Evolutionary conservation across 2,329 filamentous ascomycete genomes (phyloP).

Genomic region (Botryotinia narcissicola): DNA sequence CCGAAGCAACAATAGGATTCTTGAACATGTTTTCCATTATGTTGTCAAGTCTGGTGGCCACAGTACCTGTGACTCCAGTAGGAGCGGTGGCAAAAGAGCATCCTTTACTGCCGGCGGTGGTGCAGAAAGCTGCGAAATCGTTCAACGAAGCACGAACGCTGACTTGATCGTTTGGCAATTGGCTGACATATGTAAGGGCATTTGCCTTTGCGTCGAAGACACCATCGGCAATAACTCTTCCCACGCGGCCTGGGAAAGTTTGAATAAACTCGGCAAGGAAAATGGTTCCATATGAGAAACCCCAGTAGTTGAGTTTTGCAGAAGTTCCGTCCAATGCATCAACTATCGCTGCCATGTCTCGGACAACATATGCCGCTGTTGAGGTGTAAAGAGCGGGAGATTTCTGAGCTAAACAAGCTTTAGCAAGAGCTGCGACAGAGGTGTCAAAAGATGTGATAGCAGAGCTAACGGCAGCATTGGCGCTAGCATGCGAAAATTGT

Average conservation of each 20-base stretch:
- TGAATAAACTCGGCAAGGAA: constrained; percentile 45
- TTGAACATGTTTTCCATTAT: not conserved
- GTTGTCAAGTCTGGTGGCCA: not conserved
- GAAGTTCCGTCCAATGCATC: constrained; percentile 6
- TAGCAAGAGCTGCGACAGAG: constrained; percentile 17
- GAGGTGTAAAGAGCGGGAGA: constrained; percentile 26
- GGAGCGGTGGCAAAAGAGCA: constrained; percentile 16
- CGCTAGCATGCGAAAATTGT: constrained; percentile 21
- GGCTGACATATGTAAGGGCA: constrained; percentile 37
- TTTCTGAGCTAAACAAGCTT: constrained; percentile 24
- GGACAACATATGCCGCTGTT: constrained; percentile 24
- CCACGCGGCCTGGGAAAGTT: constrained; percentile 44
- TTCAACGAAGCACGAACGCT: constrained; percentile 22
- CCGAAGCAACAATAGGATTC: constrained; percentile 6
- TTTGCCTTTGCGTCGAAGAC: constrained; percentile 39
- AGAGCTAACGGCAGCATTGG: not conserved
- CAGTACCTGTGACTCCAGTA: not conserved
- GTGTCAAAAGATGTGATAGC: constrained; percentile 21
- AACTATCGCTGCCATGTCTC: constrained; percentile 28
- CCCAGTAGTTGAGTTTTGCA: constrained; percentile 46
- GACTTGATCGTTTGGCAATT: constrained; percentile 25
- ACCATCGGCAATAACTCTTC: constrained; percentile 40
- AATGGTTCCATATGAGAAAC: constrained; percentile 49
- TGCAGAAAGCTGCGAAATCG: constrained; percentile 24
- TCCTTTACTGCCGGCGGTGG: constrained; percentile 12